Evolutionary conservation across 2,329 filamentous ascomycete species (phyloP).

Genomic region (Zymoseptoria tritici): DNA sequence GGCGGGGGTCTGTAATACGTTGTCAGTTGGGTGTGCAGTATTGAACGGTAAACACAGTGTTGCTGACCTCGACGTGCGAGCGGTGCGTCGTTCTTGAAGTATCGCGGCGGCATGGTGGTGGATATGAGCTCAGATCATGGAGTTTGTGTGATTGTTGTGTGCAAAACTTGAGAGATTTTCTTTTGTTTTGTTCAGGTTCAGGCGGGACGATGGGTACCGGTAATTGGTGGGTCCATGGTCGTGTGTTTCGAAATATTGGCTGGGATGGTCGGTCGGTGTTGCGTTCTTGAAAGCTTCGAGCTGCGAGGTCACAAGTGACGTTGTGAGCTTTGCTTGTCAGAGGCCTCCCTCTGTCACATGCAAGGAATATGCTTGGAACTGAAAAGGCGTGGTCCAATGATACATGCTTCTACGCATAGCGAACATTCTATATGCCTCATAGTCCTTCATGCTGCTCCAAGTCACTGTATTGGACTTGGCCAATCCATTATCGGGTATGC

Average conservation of each 20-base stretch:
- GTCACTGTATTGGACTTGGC: neutral
- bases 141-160: neutral
- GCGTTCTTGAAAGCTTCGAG: neutral
- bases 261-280: neutral
- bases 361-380: neutral
- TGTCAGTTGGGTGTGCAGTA: conserved; percentile 1
- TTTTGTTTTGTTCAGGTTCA: neutral
- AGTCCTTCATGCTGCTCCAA: neutral
- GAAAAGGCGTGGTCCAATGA: neutral
- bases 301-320: neutral
- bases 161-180: neutral
- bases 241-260: neutral
- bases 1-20: conserved; percentile 36
- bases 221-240: neutral
- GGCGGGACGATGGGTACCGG: neutral
- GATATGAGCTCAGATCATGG: conserved; percentile 3
- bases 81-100: conserved; percentile 35
- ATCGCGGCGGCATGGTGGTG: conserved; percentile 28
- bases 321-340: neutral
- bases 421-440: neutral
- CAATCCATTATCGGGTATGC: neutral
- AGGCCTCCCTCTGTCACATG: neutral
- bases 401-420: neutral
- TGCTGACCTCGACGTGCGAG: conserved; percentile 28
- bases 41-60: neutral